phyloP scores from a whole-genome alignment of 2,329 filamentous ascomycete species.

The Elsinoe fawcettii region DNA sequence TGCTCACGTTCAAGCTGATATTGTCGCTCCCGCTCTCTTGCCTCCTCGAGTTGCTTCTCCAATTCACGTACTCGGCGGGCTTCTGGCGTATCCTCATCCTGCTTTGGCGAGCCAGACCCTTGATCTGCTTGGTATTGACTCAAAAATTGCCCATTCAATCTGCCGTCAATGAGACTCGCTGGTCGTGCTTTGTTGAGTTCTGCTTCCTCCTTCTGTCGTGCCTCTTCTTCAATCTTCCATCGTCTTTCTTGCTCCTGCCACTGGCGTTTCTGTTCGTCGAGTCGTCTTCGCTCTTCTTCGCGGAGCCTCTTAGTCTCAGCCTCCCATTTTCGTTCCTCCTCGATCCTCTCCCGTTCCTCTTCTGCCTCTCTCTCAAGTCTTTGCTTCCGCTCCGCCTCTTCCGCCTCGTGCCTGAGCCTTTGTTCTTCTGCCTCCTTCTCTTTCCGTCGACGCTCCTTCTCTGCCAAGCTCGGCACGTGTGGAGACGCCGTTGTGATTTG shows the following conservation, averaged over 20 bases:
- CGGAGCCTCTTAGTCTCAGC: conserved; percentile 54
- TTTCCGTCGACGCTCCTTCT: conserved; percentile 66
- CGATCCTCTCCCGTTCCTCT: conserved; percentile 53
- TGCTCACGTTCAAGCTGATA: conserved; percentile 56
- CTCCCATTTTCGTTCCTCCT: conserved; percentile 61
- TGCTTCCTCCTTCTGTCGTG: conserved; percentile 61
- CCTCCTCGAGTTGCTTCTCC: conserved; percentile 62
- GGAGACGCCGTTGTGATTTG: conserved; percentile 85
- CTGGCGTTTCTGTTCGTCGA: conserved; percentile 60
- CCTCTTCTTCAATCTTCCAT: conserved; percentile 71
- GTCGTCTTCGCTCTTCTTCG: conserved; percentile 51
- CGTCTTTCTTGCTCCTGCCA: conserved; percentile 71
- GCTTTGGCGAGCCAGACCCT: conserved; percentile 32
- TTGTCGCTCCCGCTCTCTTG: conserved; percentile 57
- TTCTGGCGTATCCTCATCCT: conserved; percentile 43
- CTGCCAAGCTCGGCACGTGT: conserved; percentile 68
- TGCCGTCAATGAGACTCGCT: conserved; percentile 47
- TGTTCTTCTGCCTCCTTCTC: conserved; percentile 52
- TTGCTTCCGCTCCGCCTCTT: conserved; percentile 45
- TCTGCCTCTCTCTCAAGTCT: conserved; percentile 52
- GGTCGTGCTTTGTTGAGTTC: conserved; percentile 51
- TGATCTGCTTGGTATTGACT: conserved; percentile 79
- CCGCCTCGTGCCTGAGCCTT: conserved; percentile 39
- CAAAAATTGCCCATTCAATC: conserved; percentile 73
- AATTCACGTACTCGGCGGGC: conserved; percentile 68